Evolutionary conservation across 1,139 yeast species (phyloP).

Genomic region (Zygosaccharomyces pseudobailii): DNA sequence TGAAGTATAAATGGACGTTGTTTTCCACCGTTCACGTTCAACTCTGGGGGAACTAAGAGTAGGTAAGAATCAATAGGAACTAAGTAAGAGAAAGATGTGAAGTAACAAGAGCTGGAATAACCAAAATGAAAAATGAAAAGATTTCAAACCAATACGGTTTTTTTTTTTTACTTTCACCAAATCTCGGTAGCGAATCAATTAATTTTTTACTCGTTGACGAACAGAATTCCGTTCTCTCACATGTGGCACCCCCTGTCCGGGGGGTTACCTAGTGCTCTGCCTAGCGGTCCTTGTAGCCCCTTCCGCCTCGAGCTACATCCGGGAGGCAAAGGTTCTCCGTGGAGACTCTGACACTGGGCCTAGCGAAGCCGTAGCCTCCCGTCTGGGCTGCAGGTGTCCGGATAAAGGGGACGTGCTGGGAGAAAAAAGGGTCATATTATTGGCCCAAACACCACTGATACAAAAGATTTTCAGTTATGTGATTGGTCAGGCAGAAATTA

Average conservation of each 20-base stretch:
- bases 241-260: not conserved
- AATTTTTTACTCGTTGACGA: conserved; percentile 2
- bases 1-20: not conserved
- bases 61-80: not conserved
- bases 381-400: not conserved
- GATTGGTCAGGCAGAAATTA: not conserved
- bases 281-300: not conserved
- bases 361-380: not conserved
- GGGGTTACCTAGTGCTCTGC: not conserved
- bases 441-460: not conserved
- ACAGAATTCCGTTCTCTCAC: not conserved
- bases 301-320: not conserved
- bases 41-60: not conserved
- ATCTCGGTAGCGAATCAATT: conserved; percentile 10
- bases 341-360: not conserved
- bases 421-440: conserved; percentile 2
- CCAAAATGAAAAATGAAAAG: not conserved
- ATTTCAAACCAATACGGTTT: not conserved
- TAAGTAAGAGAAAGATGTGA: not conserved
- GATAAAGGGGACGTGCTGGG: not conserved
- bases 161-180: not conserved
- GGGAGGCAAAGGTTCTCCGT: not conserved
- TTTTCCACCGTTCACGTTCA: not conserved
- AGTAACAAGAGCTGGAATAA: not conserved
- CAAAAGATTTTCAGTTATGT: not conserved